Percentiles rank a stretch among this genome's conserved stretches.
phyloP scores from a whole-genome alignment of 2,329 filamentous ascomycete genomes.

The Myriosclerotinia scirpicola region DNA sequence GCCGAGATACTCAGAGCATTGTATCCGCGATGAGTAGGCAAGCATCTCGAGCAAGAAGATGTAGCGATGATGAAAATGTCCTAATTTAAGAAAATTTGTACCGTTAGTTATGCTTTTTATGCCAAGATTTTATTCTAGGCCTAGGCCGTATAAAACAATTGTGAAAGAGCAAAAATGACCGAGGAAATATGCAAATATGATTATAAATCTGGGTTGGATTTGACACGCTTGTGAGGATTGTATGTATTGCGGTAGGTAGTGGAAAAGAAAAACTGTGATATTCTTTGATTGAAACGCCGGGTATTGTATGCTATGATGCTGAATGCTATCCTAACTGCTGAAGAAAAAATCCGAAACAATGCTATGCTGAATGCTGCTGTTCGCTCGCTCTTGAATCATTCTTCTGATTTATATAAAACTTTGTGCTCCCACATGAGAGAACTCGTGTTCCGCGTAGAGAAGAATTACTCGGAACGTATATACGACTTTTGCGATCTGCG shows the following conservation, averaged over 20 bases:
- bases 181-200: constrained; percentile 9
- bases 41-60: constrained; percentile 65
- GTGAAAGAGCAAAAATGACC: constrained; percentile 14
- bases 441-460: constrained; percentile 7
- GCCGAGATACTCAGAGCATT: constrained; percentile 59
- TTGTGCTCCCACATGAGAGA: constrained; percentile 18
- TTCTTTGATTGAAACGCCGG: constrained; percentile 26
- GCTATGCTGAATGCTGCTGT: constrained; percentile 13
- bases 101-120: constrained; percentile 15
- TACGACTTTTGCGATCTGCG: constrained; percentile 31
- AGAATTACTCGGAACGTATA: constrained; percentile 35
- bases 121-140: constrained; percentile 8
- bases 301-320: constrained; percentile 34
- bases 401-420: constrained; percentile 28
- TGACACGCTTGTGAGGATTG: constrained; percentile 17
- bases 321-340: constrained; percentile 24
- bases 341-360: constrained; percentile 9
- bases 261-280: constrained; percentile 14
- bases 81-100: constrained; percentile 43
- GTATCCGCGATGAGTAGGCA: constrained; percentile 68
- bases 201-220: background rate
- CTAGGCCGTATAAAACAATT: background rate
- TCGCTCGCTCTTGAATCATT: constrained; percentile 9
- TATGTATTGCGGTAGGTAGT: constrained; percentile 7
- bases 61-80: constrained; percentile 67